Base-by-base conservation (phyloP, 768 basidiomycete genomes). In the Tricholomella constricta region DNA sequence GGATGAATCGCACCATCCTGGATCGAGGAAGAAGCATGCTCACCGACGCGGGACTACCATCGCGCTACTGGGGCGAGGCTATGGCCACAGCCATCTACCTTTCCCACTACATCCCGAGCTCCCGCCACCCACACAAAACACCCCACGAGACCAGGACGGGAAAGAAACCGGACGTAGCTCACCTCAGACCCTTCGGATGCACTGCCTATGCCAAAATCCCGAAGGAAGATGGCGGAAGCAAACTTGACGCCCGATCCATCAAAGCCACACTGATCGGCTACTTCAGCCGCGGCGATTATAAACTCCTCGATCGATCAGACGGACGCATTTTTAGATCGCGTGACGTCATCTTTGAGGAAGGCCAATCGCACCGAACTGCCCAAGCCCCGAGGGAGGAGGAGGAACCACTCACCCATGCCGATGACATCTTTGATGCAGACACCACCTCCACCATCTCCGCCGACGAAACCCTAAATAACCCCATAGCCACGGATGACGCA, bases 321-420 rank as follows among this genome's bases (percentile, higher is more conserved):
- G 61, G 63, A 3, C n/a, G 22, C 15, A 53, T 65, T 6, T 50
- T 65, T 36, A 55, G 46, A 14, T 46, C 55, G 0, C 32, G 63
- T 4, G 55, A 68, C 34, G 59, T 70, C 4, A 51, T 64, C 2
- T 70, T 70, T 41, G 65, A 70, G 7, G 65, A 70, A 41, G 61
- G 66, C 0, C 3, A 1, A 0, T 54, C 47, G 0, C 58, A 69
- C 38, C 40, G 31, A 45, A 42, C 55, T 15, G 7, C 27, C 19
- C 8, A 20, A 10, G 20, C 45, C 22, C 14, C 34, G 34, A 10
- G 8, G 29, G 29, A 29, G 11, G 29, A 29, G 11, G 29, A 29
- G 29, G 29, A 29, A 29, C 29, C 29, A 6, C 29, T 29, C 29
- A 29, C 29, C 27, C 26, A 7, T 19, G 36, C 36, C 17, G 36